These are phyloP conservation scores for Arthroderma sp. DNA, from an alignment of 2,329 filamentous ascomycete genomes.

Conservation along the genomic window DNA sequence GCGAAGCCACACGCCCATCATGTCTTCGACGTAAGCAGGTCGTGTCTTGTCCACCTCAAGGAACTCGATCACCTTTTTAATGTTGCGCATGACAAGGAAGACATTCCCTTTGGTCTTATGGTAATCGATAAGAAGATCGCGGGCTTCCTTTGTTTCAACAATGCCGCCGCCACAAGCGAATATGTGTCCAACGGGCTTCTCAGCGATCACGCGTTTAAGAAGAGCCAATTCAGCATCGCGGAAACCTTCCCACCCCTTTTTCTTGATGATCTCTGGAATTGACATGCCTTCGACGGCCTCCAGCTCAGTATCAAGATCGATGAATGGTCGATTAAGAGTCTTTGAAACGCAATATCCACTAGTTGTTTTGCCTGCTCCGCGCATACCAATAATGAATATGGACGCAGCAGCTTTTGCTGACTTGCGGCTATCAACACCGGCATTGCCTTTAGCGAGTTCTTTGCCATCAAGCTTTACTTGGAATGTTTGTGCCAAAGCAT, in stretches of 20 bases:
- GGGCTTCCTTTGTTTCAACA: conserved; percentile 71
- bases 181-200: conserved; percentile 62
- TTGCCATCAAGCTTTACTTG: conserved; percentile 63
- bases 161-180: conserved; percentile 92
- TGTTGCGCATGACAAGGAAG: conserved; percentile 75
- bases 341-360: conserved; percentile 74
- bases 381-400: conserved; percentile 93
- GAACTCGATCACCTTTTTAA: conserved; percentile 78
- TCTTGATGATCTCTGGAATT: conserved; percentile 75
- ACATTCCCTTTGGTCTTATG: conserved; percentile 69
- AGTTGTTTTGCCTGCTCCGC: conserved; percentile 92
- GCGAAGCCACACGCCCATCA: conserved; percentile 78
- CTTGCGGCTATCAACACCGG: conserved; percentile 26
- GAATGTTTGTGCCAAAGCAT: conserved; percentile 69
- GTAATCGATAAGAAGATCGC: conserved; percentile 62
- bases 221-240: conserved; percentile 64
- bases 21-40: conserved; percentile 85
- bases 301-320: conserved; percentile 80
- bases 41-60: conserved; percentile 78
- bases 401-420: conserved; percentile 45
- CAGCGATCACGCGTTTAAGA: conserved; percentile 59
- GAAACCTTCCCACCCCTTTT: conserved; percentile 78
- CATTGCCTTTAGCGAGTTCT: conserved; percentile 38
- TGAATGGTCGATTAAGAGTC: conserved; percentile 60
- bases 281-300: conserved; percentile 60